Conservation (phyloP, 169 alveolate genomes). For the Theileria equi region DNA sequence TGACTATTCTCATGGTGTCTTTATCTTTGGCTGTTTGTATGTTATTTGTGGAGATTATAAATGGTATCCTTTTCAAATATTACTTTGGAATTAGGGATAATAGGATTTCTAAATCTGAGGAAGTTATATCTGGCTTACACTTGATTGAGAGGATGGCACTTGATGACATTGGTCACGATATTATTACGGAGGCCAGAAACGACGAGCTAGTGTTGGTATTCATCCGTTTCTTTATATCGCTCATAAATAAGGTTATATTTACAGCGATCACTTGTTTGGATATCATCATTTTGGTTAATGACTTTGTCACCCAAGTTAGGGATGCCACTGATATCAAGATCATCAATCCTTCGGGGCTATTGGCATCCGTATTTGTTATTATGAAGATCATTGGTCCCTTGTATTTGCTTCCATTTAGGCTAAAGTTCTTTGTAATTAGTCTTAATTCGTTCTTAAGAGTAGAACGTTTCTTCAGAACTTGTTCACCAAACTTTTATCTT, state of each 20-base stretch:
- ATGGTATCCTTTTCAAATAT: conserved; percentile 11
- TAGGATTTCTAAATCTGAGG: conserved; percentile 22
- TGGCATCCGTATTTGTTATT: conserved; percentile 28
- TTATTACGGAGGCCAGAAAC: conserved; percentile 16
- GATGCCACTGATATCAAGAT: background rate
- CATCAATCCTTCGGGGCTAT: conserved; percentile 26
- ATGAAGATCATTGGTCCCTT: conserved; percentile 20
- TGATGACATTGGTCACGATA: conserved; percentile 43
- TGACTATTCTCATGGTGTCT: conserved; percentile 6
- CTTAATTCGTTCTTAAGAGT: conserved; percentile 25
- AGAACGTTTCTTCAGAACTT: conserved; percentile 4
- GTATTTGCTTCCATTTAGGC: conserved; percentile 15
- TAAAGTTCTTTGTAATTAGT: conserved; percentile 8
- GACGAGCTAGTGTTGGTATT: conserved; percentile 34
- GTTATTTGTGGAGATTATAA: conserved; percentile 8
- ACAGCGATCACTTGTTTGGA: background rate
- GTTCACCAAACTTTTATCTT: conserved; percentile 49
- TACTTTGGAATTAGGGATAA: conserved; percentile 28
- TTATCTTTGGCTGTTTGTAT: conserved; percentile 1
- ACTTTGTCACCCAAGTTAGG: conserved; percentile 14
- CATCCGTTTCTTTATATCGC: conserved; percentile 3
- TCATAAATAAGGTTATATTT: conserved; percentile 16
- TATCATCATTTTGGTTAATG: conserved; percentile 8
- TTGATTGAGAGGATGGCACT: conserved; percentile 10
- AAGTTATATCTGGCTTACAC: conserved; percentile 10